Percentiles rank a stretch among this genome's conserved stretches.
phyloP scores from a whole-genome alignment of 129 eudicot species.

The Logfia minima region DNA sequence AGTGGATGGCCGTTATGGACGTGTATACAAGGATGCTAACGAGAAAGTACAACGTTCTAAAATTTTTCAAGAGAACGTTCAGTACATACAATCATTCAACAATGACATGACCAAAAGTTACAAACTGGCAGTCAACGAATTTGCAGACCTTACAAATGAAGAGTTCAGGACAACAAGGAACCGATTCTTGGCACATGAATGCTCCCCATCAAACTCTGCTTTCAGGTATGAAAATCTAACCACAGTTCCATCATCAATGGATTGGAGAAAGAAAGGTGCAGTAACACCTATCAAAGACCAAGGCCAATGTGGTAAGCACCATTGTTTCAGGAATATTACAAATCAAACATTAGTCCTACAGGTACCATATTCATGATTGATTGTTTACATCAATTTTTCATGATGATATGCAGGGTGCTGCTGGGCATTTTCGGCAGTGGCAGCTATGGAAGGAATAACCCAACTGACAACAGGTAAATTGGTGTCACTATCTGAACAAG shows the following conservation, averaged over 20 bases:
- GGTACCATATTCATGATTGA: not conserved
- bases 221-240: constrained; percentile 28
- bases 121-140: constrained; percentile 31
- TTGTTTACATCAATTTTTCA: not conserved
- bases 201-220: constrained; percentile 19
- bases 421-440: constrained; percentile 42
- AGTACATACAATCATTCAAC: constrained; percentile 31
- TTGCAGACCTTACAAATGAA: constrained; percentile 38
- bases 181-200: constrained; percentile 33
- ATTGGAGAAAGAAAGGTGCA: constrained; percentile 47
- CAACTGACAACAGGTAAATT: constrained; percentile 37
- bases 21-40: constrained; percentile 23
- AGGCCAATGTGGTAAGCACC: constrained; percentile 43
- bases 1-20: constrained; percentile 41
- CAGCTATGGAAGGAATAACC: constrained; percentile 41
- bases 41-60: constrained; percentile 33
- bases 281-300: constrained; percentile 44
- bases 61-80: constrained; percentile 21
- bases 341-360: not conserved
- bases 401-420: constrained; percentile 21
- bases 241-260: constrained; percentile 28
- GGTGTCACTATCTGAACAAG: constrained; percentile 36
- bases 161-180: constrained; percentile 29
- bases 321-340: not conserved
- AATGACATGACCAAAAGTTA: constrained; percentile 19